These are phyloP conservation scores for Ogataea methylovora DNA, from an alignment of 805 yeast genomes.

Conservation along the genomic window DNA sequence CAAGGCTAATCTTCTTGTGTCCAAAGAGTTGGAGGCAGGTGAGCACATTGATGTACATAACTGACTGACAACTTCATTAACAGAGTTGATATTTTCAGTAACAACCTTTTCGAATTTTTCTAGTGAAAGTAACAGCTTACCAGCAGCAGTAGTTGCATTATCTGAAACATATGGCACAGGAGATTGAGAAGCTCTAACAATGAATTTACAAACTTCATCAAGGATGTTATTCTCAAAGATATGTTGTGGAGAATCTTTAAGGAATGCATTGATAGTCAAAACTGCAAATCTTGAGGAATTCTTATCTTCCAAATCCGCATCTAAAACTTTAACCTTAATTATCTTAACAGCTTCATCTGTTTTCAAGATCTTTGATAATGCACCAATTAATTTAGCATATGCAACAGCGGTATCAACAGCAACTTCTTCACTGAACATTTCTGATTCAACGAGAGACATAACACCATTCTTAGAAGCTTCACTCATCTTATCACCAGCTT, in stretches of 20 bases:
- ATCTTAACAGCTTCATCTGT: constrained; percentile 56
- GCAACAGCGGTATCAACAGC: constrained; percentile 62
- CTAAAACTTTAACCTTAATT: constrained; percentile 51
- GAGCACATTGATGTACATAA: constrained; percentile 40
- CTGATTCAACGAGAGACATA: constrained; percentile 67
- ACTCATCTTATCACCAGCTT: constrained; percentile 72
- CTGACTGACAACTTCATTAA: constrained; percentile 37
- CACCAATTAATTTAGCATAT: constrained; percentile 72
- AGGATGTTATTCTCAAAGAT: constrained; percentile 46
- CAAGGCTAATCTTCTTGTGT: constrained; percentile 72
- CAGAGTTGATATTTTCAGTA: constrained; percentile 26
- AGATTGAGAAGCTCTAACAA: constrained; percentile 37
- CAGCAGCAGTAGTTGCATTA: constrained; percentile 71
- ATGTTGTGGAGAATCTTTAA: constrained; percentile 67
- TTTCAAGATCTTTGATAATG: constrained; percentile 61
- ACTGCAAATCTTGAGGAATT: constrained; percentile 54
- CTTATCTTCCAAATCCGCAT: constrained; percentile 28
- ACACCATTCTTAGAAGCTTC: constrained; percentile 65
- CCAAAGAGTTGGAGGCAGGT: constrained; percentile 58
- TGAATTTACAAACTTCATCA: constrained; percentile 40
- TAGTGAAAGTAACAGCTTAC: constrained; percentile 60
- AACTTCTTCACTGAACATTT: constrained; percentile 31
- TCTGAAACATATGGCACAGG: constrained; percentile 53
- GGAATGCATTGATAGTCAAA: constrained; percentile 69
- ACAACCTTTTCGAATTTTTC: constrained; percentile 26